Conservation (phyloP, 1,139 yeast species). For the Taiozyma sp. region DNA sequence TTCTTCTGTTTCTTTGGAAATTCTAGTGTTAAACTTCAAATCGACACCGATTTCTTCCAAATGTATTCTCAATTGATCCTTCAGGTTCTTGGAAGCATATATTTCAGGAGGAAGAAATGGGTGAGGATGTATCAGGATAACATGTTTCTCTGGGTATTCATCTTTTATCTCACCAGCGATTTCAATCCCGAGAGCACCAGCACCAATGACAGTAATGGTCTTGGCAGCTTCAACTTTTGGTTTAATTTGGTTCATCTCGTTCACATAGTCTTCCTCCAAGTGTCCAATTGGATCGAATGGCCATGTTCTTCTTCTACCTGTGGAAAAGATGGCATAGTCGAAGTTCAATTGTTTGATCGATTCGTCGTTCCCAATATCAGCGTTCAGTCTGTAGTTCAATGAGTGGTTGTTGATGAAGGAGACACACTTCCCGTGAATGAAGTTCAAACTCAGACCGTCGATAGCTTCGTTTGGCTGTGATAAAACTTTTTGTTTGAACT, state of each 20-base stretch:
- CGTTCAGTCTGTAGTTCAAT: conserved; percentile 12
- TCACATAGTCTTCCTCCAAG: conserved; percentile 21
- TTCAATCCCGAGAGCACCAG: conserved; percentile 29
- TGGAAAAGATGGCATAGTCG: conserved; percentile 45
- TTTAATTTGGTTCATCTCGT: conserved; percentile 26
- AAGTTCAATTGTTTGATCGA: conserved; percentile 32
- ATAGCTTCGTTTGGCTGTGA: conserved; percentile 8
- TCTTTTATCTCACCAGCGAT: conserved; percentile 28
- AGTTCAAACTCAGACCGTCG: conserved; percentile 24
- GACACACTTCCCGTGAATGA: conserved; percentile 39
- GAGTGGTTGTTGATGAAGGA: conserved; percentile 29
- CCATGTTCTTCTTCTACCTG: conserved; percentile 50
- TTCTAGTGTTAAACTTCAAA: conserved; percentile 17
- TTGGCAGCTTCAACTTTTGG: conserved; percentile 17
- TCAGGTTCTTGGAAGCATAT: conserved; percentile 15
- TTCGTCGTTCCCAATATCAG: conserved; percentile 4
- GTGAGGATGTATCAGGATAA: conserved; percentile 25
- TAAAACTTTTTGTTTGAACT: conserved; percentile 23
- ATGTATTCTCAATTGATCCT: conserved; percentile 34
- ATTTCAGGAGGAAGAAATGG: conserved; percentile 19
- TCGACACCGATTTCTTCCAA: conserved; percentile 33
- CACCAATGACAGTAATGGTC: conserved; percentile 26
- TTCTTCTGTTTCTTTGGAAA: conserved; percentile 17
- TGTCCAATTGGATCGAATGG: conserved; percentile 45
- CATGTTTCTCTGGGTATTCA: conserved; percentile 21